These are phyloP conservation scores for Oryza australiensis DNA, from an alignment of 176 grass and related monocot genomes.

Conservation along the genomic window DNA sequence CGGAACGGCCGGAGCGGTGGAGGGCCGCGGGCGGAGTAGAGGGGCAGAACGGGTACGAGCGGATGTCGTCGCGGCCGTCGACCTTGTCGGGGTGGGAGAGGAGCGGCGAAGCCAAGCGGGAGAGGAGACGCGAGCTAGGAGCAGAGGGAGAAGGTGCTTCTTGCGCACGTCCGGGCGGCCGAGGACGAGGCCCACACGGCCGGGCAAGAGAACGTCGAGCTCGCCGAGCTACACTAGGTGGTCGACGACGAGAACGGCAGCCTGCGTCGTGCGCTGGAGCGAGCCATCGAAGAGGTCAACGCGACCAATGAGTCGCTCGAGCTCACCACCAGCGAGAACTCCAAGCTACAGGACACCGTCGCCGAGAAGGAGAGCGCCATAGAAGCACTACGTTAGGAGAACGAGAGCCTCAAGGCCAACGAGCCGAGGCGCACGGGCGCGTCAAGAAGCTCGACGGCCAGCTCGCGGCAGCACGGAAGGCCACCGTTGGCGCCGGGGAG, in stretches of 20 bases:
- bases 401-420: slow-evolving; percentile 56
- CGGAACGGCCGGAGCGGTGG: too few relatives aligned
- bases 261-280: slow-evolving; percentile 64
- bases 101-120: too few relatives aligned
- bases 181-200: slow-evolving; percentile 50
- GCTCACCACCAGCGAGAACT: slow-evolving; percentile 46
- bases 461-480: slow-evolving; percentile 39
- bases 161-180: slow-evolving; percentile 56
- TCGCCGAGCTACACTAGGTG: slow-evolving; percentile 39
- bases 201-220: slow-evolving; percentile 40
- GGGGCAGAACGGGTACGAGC: too few relatives aligned
- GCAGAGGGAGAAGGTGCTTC: slow-evolving; percentile 75
- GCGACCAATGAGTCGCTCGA: slow-evolving; percentile 56
- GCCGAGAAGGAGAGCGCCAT: slow-evolving; percentile 48
- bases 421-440: slow-evolving; percentile 60
- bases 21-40: too few relatives aligned
- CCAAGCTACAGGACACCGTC: slow-evolving; percentile 39
- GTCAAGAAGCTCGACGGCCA: slow-evolving; percentile 58
- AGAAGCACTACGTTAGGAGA: slow-evolving; percentile 51
- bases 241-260: slow-evolving; percentile 56
- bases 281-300: slow-evolving; percentile 51
- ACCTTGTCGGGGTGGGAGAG: too few relatives aligned
- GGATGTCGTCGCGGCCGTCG: too few relatives aligned
- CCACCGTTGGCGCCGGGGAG: background rate
- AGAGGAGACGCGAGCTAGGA: too few relatives aligned